Conservation (phyloP, 179 eudicot genomes). For the Camellia oleifera region DNA sequence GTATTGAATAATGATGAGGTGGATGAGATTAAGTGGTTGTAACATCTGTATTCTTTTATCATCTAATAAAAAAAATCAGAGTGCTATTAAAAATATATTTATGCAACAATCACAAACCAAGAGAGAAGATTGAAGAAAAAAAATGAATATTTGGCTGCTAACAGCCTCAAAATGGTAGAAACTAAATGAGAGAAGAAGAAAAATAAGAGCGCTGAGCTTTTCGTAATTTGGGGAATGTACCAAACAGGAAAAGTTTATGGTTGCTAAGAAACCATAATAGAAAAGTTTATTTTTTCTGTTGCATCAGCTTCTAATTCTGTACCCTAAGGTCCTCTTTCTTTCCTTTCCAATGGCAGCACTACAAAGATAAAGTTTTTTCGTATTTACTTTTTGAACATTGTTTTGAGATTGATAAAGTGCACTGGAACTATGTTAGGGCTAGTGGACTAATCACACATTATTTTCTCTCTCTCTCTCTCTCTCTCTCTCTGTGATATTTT, state of each 20-base stretch:
- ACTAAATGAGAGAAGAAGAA: not conserved
- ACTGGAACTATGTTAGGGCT: no score
- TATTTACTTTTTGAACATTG: not conserved
- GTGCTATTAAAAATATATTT: not conserved
- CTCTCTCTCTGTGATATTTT: not conserved
- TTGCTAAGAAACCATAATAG: not conserved
- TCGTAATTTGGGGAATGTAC: not conserved
- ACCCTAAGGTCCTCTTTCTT: not conserved
- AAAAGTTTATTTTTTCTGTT: not conserved
- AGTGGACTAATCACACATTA: not conserved
- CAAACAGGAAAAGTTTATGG: not conserved
- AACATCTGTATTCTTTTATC: not conserved
- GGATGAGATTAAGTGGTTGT: not conserved
- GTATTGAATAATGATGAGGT: not conserved
- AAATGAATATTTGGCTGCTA: not conserved
- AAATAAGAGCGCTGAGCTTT: not conserved
- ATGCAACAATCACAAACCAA: not conserved
- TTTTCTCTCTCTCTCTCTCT: slow-evolving; percentile 1
- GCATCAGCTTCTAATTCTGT: not conserved
- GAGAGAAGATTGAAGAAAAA: not conserved
- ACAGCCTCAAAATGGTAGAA: not conserved
- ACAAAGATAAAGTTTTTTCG: not conserved
- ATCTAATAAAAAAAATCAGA: not conserved
- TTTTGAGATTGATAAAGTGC: not conserved
- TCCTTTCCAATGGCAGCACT: not conserved